Conservation (phyloP, 495 filamentous ascomycete genomes). For the Barbatosphaeria neglecta region DNA sequence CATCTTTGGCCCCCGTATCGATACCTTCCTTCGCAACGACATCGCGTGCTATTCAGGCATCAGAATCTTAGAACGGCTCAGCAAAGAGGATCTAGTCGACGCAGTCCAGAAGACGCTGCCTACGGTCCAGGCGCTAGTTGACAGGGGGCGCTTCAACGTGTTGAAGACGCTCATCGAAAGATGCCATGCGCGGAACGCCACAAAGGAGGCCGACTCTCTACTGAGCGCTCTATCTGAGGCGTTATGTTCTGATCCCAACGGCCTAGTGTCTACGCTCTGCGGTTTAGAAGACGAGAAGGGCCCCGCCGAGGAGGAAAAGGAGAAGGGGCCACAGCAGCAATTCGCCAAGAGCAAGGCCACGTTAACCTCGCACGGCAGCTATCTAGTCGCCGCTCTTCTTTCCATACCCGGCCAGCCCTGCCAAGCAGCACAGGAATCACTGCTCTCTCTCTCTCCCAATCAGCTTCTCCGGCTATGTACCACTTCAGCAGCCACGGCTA, state of each 20-base stretch:
- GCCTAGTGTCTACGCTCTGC: constrained; percentile 47
- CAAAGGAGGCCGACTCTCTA: constrained; percentile 46
- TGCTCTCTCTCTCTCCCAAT: constrained; percentile 22
- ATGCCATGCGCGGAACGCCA: constrained; percentile 49
- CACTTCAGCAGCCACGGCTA: constrained; percentile 33
- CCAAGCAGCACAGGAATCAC: constrained; percentile 29
- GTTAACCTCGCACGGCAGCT: constrained; percentile 31
- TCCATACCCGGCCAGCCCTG: constrained; percentile 26
- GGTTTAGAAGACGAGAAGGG: constrained; percentile 27
- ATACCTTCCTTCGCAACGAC: constrained; percentile 71
- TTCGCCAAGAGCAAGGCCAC: constrained; percentile 29
- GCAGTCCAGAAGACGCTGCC: constrained; percentile 57
- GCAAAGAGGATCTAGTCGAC: constrained; percentile 66
- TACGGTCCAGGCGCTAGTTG: constrained; percentile 55
- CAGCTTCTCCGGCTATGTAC: constrained; percentile 27
- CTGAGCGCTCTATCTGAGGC: constrained; percentile 48
- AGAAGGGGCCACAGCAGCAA: constrained; percentile 16
- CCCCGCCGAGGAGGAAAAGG: constrained; percentile 21
- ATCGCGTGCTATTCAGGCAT: constrained; percentile 78
- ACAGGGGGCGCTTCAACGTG: constrained; percentile 62
- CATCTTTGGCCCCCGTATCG: constrained; percentile 64
- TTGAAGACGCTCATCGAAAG: constrained; percentile 74
- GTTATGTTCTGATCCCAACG: constrained; percentile 43
- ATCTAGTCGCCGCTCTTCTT: constrained; percentile 29
- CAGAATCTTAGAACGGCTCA: constrained; percentile 66